Evolutionary conservation across 345 rosid species (phyloP), one percentile per base, ranked within the genome.

Genomic region (Hibiscus mutabilis): DNA sequence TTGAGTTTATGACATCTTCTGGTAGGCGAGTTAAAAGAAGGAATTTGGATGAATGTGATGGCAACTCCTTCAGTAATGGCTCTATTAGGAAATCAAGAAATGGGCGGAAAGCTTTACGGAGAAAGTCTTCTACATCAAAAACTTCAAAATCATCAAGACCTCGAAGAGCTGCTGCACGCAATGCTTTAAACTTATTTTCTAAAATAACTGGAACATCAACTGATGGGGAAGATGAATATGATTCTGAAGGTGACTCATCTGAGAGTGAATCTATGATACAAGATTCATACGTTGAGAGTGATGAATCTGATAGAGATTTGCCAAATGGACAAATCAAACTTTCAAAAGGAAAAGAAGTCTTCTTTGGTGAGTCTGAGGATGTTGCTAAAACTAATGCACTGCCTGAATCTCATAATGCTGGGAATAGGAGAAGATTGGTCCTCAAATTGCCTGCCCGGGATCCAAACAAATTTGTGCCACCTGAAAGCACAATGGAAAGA

Each of bases 1-100:
- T 79, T 77, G 94, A 84, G 85, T 73, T 89, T 65, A 88, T 85
- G 93, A 92, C 99, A 74, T 83, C 90, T 77, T 92, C 97, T 19
- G 97, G 99, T 70, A 87, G 98, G 80, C 97, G 89, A 66, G 90
- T 92, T 75, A 95, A 89, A 80, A 89, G 85, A 85, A 92, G 86
- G 81, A 89, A 88, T 76, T 82, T 87, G 82, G 93, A 92, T 71
- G 96, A 88, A 70, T 69, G 77, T 70, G 92, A 86, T 72, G 91
- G 81, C 49, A 84, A 85, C 79, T 61, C 76, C 68, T 64, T 77
- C 51, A 81, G 83, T 76, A 78, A 74, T 80, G 84, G 81, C 46
- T 83, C 72, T 47, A 44, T 62, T 55, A 83, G 81, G 80, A 89
- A 89, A 78, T 80, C 83, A 72, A 85, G 78, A 80, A 84, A 74